These are phyloP conservation scores for Bremia lactucae DNA, from an alignment of 352 stramenopile species.

Conservation along the genomic window DNA sequence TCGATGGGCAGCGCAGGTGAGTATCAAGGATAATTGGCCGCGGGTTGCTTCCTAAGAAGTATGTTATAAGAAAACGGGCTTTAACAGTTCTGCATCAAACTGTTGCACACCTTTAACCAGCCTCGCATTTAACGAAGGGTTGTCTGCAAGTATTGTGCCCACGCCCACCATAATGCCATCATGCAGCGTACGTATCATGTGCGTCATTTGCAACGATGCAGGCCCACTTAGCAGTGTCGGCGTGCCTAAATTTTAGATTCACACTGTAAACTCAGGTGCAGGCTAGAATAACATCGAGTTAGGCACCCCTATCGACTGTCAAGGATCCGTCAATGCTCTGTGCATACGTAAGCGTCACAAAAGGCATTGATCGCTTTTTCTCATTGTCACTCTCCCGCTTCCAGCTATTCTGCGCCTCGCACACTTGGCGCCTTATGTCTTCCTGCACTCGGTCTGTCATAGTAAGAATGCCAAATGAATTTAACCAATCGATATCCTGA, in stretches of 20 bases:
- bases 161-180: constrained; percentile 83
- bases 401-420: constrained; percentile 18
- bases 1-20: constrained; percentile 43
- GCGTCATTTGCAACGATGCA: constrained; percentile 81
- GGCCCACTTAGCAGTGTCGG: constrained; percentile 61
- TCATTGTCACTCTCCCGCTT: neutral
- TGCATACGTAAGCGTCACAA: constrained; percentile 82
- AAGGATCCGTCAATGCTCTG: constrained; percentile 86
- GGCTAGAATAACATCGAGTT: neutral
- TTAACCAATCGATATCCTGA: constrained; percentile 2
- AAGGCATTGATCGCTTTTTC: constrained; percentile 11
- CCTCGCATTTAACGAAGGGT: constrained; percentile 76
- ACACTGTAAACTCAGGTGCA: neutral
- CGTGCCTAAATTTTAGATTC: constrained; percentile 22
- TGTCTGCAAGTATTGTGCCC: constrained; percentile 77
- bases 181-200: constrained; percentile 75
- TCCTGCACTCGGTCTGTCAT: constrained; percentile 15
- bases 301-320: constrained; percentile 40
- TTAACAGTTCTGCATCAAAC: neutral
- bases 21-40: constrained; percentile 72
- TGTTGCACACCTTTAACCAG: constrained; percentile 33
- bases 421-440: constrained; percentile 20
- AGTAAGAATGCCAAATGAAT: neutral
- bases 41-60: constrained; percentile 59
- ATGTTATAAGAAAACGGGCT: no score